Evolutionary conservation across 2,329 filamentous ascomycete genomes (phyloP).

Genomic region (Mycogone perniciosa): DNA sequence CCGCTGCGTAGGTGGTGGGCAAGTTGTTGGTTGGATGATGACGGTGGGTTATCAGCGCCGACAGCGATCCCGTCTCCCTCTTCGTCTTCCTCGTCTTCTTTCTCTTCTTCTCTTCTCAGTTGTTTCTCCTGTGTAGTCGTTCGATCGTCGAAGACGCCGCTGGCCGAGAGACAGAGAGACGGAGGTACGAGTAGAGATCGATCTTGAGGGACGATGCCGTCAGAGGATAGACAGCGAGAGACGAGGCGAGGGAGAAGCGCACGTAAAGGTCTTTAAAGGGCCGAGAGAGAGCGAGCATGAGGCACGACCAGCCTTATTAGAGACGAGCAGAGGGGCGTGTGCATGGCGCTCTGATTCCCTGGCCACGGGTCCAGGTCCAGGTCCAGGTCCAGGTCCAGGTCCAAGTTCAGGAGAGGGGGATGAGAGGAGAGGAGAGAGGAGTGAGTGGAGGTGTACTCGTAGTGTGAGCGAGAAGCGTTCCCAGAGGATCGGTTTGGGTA

Average conservation of each 20-base stretch:
- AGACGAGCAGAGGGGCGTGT: conserved; percentile 4
- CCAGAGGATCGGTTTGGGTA: conserved; percentile 11
- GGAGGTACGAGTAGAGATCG: too few relatives aligned
- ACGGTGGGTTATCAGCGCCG: too few relatives aligned
- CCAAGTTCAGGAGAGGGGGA: conserved; percentile 3
- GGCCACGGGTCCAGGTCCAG: not conserved
- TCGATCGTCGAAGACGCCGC: too few relatives aligned
- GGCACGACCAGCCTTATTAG: conserved; percentile 7
- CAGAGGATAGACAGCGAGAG: too few relatives aligned
- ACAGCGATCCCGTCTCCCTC: too few relatives aligned
- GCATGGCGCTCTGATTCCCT: not conserved
- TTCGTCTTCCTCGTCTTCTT: too few relatives aligned
- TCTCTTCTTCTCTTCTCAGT: too few relatives aligned
- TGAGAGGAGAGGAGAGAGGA: conserved; percentile 2
- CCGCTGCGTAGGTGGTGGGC: too few relatives aligned
- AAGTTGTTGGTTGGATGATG: too few relatives aligned
- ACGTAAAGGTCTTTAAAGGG: not conserved
- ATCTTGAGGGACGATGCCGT: too few relatives aligned
- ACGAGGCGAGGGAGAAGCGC: not conserved
- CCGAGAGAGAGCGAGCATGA: not conserved
- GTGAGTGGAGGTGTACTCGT: conserved; percentile 1
- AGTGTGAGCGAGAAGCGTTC: conserved; percentile 4
- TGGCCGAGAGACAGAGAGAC: too few relatives aligned
- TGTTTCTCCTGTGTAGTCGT: too few relatives aligned
- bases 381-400: not conserved